Evolutionary conservation across 148 eudicot genomes (phyloP).

Genomic region (Amaranthus hypochondriacus): DNA sequence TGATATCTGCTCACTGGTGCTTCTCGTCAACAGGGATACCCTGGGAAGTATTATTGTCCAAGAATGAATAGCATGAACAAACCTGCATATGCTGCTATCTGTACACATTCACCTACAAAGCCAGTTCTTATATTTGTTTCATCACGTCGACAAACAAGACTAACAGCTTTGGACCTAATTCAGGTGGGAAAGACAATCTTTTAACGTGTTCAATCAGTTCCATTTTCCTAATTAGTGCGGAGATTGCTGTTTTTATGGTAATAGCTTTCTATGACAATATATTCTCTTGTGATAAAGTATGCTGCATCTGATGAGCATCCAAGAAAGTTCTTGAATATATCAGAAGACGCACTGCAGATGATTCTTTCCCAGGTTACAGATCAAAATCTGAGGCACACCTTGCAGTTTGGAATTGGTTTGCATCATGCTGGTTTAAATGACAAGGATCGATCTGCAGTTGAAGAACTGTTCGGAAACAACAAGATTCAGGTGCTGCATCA

Average conservation of each 20-base stretch:
- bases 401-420: slow-evolving; percentile 94
- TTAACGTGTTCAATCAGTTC: not conserved
- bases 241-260: not conserved
- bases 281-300: slow-evolving; percentile 40
- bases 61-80: slow-evolving; percentile 99
- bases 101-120: slow-evolving; percentile 93
- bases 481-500: slow-evolving; percentile 70
- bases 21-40: slow-evolving; percentile 66
- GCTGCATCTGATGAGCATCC: slow-evolving; percentile 95
- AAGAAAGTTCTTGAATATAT: slow-evolving; percentile 62
- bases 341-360: slow-evolving; percentile 89
- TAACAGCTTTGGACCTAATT: slow-evolving; percentile 95
- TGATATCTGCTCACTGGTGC: slow-evolving; percentile 5
- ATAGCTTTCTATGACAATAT: not conserved
- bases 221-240: not conserved
- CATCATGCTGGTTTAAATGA: slow-evolving; percentile 97
- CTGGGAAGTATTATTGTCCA: slow-evolving; percentile 97
- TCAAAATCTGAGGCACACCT: slow-evolving; percentile 89
- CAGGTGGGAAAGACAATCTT: slow-evolving; percentile 45
- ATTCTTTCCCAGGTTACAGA: slow-evolving; percentile 84
- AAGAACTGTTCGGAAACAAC: slow-evolving; percentile 94
- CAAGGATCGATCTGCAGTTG: slow-evolving; percentile 88
- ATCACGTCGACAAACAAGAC: slow-evolving; percentile 96
- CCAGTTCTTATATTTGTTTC: slow-evolving; percentile 97
- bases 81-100: slow-evolving; percentile 96